Evolutionary conservation across 352 stramenopile species (phyloP).

Genomic region (Saprolegnia parasitica): DNA sequence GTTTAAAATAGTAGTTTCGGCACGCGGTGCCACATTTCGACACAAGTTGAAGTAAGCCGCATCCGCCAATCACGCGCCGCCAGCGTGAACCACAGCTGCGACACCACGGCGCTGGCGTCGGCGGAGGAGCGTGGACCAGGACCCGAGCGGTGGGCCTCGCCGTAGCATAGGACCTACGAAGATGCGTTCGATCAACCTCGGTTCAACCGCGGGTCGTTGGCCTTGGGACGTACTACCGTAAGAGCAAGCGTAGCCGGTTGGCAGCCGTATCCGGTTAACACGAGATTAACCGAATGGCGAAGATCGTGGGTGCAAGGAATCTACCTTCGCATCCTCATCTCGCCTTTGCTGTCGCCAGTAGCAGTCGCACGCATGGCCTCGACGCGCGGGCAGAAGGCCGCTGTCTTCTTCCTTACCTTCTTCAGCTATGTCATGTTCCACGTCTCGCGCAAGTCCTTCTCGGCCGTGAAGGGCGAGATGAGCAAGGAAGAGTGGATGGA

Average conservation of each 20-base stretch:
- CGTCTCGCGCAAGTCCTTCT: constrained; percentile 73
- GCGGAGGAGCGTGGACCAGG: too few species aligned
- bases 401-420: constrained; percentile 69
- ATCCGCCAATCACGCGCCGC: background rate
- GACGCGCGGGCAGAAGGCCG: constrained; percentile 36
- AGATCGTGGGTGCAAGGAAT: background rate
- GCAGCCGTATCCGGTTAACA: background rate
- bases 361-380: background rate
- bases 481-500: constrained; percentile 71
- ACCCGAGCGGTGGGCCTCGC: too few species aligned
- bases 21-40: background rate
- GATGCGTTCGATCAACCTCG: too few species aligned
- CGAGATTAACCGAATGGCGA: background rate
- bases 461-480: constrained; percentile 79
- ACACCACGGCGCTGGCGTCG: too few species aligned
- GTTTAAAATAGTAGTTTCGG: background rate
- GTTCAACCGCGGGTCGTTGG: too few species aligned
- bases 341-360: background rate
- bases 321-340: background rate
- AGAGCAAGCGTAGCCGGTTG: too few species aligned
- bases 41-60: too few species aligned
- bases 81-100: background rate
- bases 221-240: too few species aligned
- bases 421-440: constrained; percentile 80
- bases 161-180: too few species aligned